Conservation (phyloP, 1,139 yeast genomes). For the Casaregolazyma lundiana region DNA sequence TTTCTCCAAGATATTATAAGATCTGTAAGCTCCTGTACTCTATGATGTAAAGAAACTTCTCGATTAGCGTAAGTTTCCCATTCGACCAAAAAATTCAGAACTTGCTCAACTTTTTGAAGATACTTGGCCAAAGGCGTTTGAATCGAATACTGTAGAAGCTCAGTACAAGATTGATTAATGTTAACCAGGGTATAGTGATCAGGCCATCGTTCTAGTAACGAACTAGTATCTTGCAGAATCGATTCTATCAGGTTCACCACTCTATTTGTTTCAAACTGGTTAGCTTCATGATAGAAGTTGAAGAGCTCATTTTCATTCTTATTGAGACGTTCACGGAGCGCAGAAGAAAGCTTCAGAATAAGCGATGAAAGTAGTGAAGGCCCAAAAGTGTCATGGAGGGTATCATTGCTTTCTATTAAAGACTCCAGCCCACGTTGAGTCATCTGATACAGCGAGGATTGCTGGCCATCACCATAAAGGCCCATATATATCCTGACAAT, state of each 20-base stretch:
- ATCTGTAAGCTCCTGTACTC: slow-evolving; percentile 54
- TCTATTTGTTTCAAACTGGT: slow-evolving; percentile 53
- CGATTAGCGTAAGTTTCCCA: slow-evolving; percentile 93
- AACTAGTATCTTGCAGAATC: slow-evolving; percentile 44
- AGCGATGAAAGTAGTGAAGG: slow-evolving; percentile 1
- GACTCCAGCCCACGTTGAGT: neutral
- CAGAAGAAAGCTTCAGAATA: neutral
- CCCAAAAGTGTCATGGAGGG: neutral
- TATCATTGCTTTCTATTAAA: neutral
- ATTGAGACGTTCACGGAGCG: slow-evolving; percentile 5
- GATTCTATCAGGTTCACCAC: slow-evolving; percentile 53
- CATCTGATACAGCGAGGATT: neutral
- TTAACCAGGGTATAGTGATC: slow-evolving; percentile 87
- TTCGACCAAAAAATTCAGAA: slow-evolving; percentile 74
- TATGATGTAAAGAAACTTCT: slow-evolving; percentile 58
- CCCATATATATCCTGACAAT: neutral
- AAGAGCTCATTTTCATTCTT: slow-evolving; percentile 27
- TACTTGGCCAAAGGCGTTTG: slow-evolving; percentile 71
- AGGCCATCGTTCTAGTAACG: slow-evolving; percentile 76
- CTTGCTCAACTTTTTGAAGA: slow-evolving; percentile 80
- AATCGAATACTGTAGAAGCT: slow-evolving; percentile 58
- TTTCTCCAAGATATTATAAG: slow-evolving; percentile 88
- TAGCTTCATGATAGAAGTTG: slow-evolving; percentile 69
- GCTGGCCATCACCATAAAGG: neutral
- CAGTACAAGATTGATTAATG: slow-evolving; percentile 60